These are phyloP conservation scores for Lizonia empirigonia DNA, from an alignment of 2,329 filamentous ascomycete species.

Conservation along the genomic window DNA sequence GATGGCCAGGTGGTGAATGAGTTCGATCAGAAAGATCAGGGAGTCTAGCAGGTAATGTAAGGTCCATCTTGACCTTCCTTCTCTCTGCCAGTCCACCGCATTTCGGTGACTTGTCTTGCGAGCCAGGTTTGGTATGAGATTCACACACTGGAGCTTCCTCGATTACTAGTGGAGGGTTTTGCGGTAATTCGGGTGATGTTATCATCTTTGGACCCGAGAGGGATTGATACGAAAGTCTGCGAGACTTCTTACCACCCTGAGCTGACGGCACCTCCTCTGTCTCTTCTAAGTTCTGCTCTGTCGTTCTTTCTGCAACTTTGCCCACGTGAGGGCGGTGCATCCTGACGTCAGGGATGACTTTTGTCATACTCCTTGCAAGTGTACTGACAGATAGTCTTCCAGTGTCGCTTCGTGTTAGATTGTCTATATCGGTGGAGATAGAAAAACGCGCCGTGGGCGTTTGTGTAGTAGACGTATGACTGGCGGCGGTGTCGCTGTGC, in stretches of 20 bases:
- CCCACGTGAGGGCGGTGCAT: not conserved
- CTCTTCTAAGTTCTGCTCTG: not conserved
- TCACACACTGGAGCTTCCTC: not conserved
- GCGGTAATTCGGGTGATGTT: not conserved
- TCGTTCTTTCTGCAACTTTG: not conserved
- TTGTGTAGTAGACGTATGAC: constrained; percentile 12
- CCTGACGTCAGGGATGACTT: constrained; percentile 30
- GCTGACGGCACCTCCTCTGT: not conserved
- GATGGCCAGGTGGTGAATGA: constrained; percentile 13
- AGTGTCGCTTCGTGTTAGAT: constrained; percentile 19
- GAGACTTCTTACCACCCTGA: constrained; percentile 8
- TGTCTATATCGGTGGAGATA: constrained; percentile 2
- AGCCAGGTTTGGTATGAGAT: not conserved
- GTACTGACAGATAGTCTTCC: constrained; percentile 31
- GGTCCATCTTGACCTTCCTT: constrained; percentile 36
- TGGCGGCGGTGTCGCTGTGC: constrained; percentile 22
- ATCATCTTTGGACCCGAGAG: constrained; percentile 5
- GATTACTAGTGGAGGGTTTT: constrained; percentile 3
- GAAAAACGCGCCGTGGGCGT: no score
- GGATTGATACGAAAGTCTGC: constrained; percentile 18
- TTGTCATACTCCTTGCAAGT: constrained; percentile 31
- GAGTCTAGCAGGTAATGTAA: constrained; percentile 31
- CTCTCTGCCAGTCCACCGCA: constrained; percentile 32
- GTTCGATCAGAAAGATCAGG: constrained; percentile 29
- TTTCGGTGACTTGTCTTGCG: constrained; percentile 9